phyloP scores from a whole-genome alignment of 2,329 filamentous ascomycete genomes.

The Hypoxylon sp. region DNA sequence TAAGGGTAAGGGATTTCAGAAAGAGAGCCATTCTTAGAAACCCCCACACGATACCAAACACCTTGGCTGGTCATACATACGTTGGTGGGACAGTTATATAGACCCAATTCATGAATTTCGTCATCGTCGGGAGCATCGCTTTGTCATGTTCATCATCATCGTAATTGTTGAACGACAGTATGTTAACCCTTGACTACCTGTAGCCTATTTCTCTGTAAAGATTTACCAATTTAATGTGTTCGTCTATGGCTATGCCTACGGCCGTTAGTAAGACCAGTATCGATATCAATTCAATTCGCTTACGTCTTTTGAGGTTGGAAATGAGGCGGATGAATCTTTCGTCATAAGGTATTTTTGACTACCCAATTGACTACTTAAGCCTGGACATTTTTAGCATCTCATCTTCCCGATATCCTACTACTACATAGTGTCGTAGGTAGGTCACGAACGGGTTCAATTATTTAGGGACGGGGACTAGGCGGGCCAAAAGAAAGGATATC shows the following conservation, averaged over 20 bases:
- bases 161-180: background rate
- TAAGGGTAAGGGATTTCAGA: background rate
- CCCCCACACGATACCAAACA: constrained; percentile 19
- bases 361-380: background rate
- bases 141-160: background rate
- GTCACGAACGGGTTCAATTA: background rate
- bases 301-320: background rate
- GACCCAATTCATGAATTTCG: constrained; percentile 17
- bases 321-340: background rate
- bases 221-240: background rate
- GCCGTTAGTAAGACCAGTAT: background rate
- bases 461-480: constrained; percentile 11
- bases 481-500: constrained; percentile 20
- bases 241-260: background rate
- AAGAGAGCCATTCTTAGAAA: constrained; percentile 2
- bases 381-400: background rate
- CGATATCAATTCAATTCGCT: background rate
- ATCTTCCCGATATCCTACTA: background rate
- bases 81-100: background rate
- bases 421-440: background rate
- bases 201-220: background rate
- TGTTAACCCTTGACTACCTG: background rate
- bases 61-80: background rate
- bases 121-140: constrained; percentile 13
- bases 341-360: constrained; percentile 4